phyloP scores from a whole-genome alignment of 2,329 filamentous ascomycete genomes.

The Penicillium sp. region DNA sequence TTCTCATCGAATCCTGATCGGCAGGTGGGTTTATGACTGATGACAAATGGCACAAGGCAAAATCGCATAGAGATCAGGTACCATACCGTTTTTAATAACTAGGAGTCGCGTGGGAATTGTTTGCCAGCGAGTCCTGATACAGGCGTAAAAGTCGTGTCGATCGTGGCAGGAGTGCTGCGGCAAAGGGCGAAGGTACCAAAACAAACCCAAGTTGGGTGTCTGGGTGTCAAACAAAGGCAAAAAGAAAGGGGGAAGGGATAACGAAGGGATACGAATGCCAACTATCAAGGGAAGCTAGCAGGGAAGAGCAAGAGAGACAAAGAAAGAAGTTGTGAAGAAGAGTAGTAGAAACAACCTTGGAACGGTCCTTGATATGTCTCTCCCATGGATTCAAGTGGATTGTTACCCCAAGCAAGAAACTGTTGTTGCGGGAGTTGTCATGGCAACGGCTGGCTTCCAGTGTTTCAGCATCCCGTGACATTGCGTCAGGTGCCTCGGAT shows the following conservation, averaged over 20 bases:
- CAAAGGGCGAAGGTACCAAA: conserved; percentile 16
- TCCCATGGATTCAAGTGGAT: conserved; percentile 27
- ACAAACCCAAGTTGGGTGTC: conserved; percentile 12
- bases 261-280: conserved; percentile 21
- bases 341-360: conserved; percentile 10
- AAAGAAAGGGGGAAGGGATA: conserved; percentile 18
- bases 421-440: conserved; percentile 36
- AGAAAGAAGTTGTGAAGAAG: conserved; percentile 11
- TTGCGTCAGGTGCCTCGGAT: conserved; percentile 12
- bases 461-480: conserved; percentile 16
- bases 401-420: conserved; percentile 27
- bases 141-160: conserved; percentile 21
- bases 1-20: conserved; percentile 3
- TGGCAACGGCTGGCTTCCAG: conserved; percentile 28
- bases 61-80: background rate
- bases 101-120: conserved; percentile 17
- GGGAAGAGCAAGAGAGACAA: conserved; percentile 8
- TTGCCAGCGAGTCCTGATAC: conserved; percentile 16
- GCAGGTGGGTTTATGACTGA: background rate
- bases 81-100: conserved; percentile 21
- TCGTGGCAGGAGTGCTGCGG: conserved; percentile 25
- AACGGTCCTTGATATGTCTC: conserved; percentile 23
- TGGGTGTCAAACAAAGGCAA: background rate
- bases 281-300: conserved; percentile 11
- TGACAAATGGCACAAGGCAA: background rate